Conservation (phyloP, 495 filamentous ascomycete species). For the Aspergillus sclerotioniger region DNA sequence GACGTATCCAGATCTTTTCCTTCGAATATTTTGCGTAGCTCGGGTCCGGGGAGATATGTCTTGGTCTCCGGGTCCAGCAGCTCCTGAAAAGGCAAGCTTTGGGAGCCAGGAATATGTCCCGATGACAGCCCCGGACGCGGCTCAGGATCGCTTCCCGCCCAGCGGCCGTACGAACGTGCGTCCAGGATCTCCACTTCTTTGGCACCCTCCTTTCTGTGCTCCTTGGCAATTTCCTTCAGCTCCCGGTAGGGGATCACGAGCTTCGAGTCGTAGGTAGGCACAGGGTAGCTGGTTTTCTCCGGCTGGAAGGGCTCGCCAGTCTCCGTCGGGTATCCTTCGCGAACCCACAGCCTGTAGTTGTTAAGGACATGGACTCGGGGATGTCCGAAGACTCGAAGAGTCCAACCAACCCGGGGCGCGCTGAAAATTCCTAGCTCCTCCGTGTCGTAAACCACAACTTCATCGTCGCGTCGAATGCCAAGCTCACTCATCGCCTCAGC, state of each 20-base stretch:
- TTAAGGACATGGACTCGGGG: slow-evolving; percentile 86
- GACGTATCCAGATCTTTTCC: slow-evolving; percentile 71
- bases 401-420: slow-evolving; percentile 92
- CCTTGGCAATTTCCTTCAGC: slow-evolving; percentile 70
- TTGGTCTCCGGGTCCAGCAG: slow-evolving; percentile 81
- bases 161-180: slow-evolving; percentile 77
- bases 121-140: slow-evolving; percentile 83
- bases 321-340: slow-evolving; percentile 76
- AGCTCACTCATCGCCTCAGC: slow-evolving; percentile 82
- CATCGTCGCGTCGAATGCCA: slow-evolving; percentile 82
- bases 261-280: slow-evolving; percentile 52
- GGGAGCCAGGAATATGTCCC: slow-evolving; percentile 87
- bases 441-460: slow-evolving; percentile 89
- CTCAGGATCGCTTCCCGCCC: slow-evolving; percentile 79
- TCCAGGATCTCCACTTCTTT: slow-evolving; percentile 87
- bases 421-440: slow-evolving; percentile 88
- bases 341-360: slow-evolving; percentile 89
- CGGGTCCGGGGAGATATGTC: slow-evolving; percentile 66
- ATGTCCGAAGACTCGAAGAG: slow-evolving; percentile 85
- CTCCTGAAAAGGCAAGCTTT: slow-evolving; percentile 75
- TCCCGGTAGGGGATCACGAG: slow-evolving; percentile 73
- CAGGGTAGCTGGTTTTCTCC: slow-evolving; percentile 53
- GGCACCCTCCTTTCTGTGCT: slow-evolving; percentile 73
- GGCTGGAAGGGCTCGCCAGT: slow-evolving; percentile 66
- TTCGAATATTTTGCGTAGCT: slow-evolving; percentile 75